A percentile compares a stretch with the other conserved stretches of the same genome.
Conservation (phyloP, 2,329 filamentous ascomycete species). For the Verticillium dahliae region DNA sequence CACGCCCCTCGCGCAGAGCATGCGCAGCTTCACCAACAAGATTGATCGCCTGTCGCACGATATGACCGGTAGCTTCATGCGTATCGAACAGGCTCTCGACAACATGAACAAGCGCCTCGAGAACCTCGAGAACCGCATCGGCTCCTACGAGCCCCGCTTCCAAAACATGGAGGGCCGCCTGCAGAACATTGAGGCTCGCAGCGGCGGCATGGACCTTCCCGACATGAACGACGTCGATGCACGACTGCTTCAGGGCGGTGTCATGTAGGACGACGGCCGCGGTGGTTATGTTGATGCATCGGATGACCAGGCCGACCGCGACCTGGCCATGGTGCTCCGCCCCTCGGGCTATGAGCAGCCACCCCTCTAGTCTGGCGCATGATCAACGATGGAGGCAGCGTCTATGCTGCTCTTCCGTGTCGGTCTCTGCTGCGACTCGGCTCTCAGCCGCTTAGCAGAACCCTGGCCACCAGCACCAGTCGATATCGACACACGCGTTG, state of each 20-base stretch:
- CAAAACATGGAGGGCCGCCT: slow-evolving; percentile 35
- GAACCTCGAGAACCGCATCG: slow-evolving; percentile 40
- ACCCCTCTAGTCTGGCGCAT: no score
- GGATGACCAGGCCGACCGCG: not conserved
- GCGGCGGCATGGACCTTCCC: slow-evolving; percentile 18
- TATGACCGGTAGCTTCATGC: slow-evolving; percentile 43
- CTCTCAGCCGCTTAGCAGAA: no score
- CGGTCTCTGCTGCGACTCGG: no score
- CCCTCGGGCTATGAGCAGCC: no score
- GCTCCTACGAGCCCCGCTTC: slow-evolving; percentile 35
- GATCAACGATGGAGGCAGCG: no score
- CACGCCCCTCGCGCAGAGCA: slow-evolving; percentile 49
- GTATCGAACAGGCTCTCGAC: slow-evolving; percentile 43
- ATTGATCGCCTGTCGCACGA: slow-evolving; percentile 53
- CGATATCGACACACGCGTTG: no score
- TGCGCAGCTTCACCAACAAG: slow-evolving; percentile 53
- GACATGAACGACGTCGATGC: slow-evolving; percentile 38
- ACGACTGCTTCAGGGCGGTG: slow-evolving; percentile 33
- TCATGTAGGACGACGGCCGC: slow-evolving; percentile 29
- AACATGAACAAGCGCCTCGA: slow-evolving; percentile 50
- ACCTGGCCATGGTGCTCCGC: no score
- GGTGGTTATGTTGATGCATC: not conserved
- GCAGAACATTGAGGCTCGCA: slow-evolving; percentile 29
- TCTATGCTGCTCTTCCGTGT: no score
- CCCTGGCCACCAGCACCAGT: no score